phyloP scores from a whole-genome alignment of 1,284 basidiomycete genomes.

The Volvariella volvacea region DNA sequence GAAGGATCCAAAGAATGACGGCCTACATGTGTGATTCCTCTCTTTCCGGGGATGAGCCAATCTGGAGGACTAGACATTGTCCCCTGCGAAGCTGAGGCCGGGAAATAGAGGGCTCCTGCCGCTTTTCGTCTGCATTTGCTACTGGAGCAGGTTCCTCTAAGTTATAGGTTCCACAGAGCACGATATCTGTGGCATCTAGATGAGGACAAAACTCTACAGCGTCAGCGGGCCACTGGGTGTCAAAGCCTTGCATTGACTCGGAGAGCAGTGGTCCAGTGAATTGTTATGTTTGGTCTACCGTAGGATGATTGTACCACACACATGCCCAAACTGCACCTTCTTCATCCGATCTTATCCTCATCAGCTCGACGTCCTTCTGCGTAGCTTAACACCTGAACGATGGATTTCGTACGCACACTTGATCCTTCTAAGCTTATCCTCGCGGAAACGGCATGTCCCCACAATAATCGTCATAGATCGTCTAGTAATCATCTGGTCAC shows the following conservation, averaged over 20 bases:
- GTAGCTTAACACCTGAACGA: constrained; percentile 15
- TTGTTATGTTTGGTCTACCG: constrained; percentile 2
- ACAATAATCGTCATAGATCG: too few relatives aligned
- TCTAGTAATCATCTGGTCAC: background rate
- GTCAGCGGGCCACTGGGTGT: constrained; percentile 85
- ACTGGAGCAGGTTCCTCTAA: constrained; percentile 41
- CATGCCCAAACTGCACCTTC: background rate
- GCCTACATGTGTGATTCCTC: constrained; percentile 1
- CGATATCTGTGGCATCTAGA: constrained; percentile 47
- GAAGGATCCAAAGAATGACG: constrained; percentile 4
- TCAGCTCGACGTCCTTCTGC: background rate
- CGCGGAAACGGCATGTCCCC: constrained; percentile 56
- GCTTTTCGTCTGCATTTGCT: background rate
- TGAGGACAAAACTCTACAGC: constrained; percentile 85
- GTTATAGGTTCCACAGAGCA: constrained; percentile 88
- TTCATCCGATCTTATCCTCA: background rate
- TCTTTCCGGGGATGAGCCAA: constrained; percentile 24
- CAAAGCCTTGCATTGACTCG: constrained; percentile 29
- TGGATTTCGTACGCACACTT: constrained; percentile 68
- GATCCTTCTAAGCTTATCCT: constrained; percentile 65
- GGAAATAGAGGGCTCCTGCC: constrained; percentile 6
- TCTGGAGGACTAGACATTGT: constrained; percentile 64
- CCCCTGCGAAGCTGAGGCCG: constrained; percentile 41
- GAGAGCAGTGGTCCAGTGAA: too few relatives aligned
- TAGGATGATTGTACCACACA: background rate